phyloP scores from a whole-genome alignment of 2,329 filamentous ascomycete species.

The Dactylonectria estremocensis region DNA sequence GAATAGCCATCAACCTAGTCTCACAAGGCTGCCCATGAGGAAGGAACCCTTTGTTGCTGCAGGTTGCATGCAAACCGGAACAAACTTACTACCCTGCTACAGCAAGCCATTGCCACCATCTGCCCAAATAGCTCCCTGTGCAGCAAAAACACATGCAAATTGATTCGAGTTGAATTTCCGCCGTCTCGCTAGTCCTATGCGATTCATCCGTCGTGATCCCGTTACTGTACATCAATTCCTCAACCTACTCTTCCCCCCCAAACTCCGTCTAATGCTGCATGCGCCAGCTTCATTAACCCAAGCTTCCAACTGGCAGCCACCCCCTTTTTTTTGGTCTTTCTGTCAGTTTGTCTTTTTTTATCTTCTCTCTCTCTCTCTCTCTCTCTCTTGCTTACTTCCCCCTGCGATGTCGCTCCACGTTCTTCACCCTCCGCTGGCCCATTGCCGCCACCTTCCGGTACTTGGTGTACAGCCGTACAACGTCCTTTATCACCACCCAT shows the following conservation, averaged over 20 bases:
- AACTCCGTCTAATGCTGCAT: constrained; percentile 28
- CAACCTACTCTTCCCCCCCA: not conserved
- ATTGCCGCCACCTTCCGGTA: constrained; percentile 72
- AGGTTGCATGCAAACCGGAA: no score
- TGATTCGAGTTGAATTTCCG: not conserved
- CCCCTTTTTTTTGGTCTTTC: not conserved
- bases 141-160: not conserved
- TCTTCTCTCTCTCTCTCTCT: not conserved
- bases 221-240: not conserved
- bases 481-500: constrained; percentile 87
- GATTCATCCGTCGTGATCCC: not conserved
- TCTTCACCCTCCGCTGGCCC: constrained; percentile 68
- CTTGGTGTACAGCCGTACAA: constrained; percentile 74
- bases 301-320: not conserved
- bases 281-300: constrained; percentile 3
- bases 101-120: no score
- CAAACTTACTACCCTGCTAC: no score
- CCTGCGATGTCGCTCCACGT: constrained; percentile 59
- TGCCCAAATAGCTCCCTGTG: no score
- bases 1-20: no score
- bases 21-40: no score
- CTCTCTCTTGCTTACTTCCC: constrained; percentile 56
- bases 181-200: not conserved
- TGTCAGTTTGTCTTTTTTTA: not conserved
- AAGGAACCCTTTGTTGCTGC: no score